Percentiles rank a stretch among this genome's conserved stretches.
Evolutionary conservation across 768 basidiomycete species (phyloP).

Genomic region (Coprinopsis sp.): DNA sequence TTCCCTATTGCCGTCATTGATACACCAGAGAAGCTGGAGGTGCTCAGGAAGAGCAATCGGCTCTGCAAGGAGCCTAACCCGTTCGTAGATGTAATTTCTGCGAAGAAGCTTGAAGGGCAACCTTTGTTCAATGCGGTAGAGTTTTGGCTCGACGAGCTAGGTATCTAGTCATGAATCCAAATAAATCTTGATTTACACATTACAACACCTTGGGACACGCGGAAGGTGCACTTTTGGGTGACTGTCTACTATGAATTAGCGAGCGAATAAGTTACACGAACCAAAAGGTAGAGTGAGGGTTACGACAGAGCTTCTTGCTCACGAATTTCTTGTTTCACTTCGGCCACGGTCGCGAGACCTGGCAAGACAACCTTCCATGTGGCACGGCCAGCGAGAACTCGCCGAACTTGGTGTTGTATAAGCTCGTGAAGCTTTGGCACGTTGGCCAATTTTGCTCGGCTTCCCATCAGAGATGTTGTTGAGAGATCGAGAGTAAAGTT

Average conservation of each 20-base stretch:
- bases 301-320: conserved; percentile 23
- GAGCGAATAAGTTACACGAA: too few species aligned
- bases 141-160: conserved; percentile 52
- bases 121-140: conserved; percentile 40
- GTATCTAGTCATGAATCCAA: conserved; percentile 31
- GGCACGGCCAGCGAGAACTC: conserved; percentile 51
- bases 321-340: conserved; percentile 29
- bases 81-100: conserved; percentile 33
- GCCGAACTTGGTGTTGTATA: conserved; percentile 79
- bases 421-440: conserved; percentile 97
- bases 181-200: conserved; percentile 2
- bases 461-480: conserved; percentile 90
- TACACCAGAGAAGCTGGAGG: conserved; percentile 26
- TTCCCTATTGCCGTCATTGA: conserved; percentile 58
- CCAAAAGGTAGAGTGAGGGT: background rate
- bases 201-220: conserved; percentile 7
- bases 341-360: conserved; percentile 42
- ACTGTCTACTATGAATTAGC: conserved; percentile 7
- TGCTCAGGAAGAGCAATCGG: conserved; percentile 33
- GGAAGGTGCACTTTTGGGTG: conserved; percentile 11
- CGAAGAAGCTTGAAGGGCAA: conserved; percentile 31
- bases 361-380: conserved; percentile 69
- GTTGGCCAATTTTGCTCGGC: conserved; percentile 94
- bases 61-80: conserved; percentile 30
- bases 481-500: conserved; percentile 84